Conservation (phyloP, 768 basidiomycete genomes). For the Crepidotus variabilis region DNA sequence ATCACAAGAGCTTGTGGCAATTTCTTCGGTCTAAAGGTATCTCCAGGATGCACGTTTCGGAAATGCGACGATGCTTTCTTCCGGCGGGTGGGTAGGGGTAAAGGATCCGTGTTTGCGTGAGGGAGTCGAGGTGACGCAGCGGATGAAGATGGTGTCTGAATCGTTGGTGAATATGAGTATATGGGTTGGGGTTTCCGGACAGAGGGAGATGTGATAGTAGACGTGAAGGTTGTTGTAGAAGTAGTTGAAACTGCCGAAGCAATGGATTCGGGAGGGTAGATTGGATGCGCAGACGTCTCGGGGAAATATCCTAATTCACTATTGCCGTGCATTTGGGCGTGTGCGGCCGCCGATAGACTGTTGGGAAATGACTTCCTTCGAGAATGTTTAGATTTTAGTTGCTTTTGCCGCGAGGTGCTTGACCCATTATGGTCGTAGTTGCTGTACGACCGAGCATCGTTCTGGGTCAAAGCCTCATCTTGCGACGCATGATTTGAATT, state of each 20-base stretch:
- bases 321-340: constrained; percentile 2
- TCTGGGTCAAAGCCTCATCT: constrained; percentile 14
- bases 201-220: constrained; percentile 11
- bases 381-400: constrained; percentile 15
- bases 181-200: constrained; percentile 15
- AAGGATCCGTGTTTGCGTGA: constrained; percentile 34
- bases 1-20: constrained; percentile 63
- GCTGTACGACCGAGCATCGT: constrained; percentile 7
- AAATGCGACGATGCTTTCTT: constrained; percentile 4
- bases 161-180: constrained; percentile 7
- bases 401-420: constrained; percentile 11
- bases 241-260: not conserved
- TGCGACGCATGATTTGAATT: constrained; percentile 15
- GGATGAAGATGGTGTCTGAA: not conserved
- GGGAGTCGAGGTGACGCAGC: constrained; percentile 4
- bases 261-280: not conserved
- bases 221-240: not conserved
- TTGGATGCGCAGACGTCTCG: constrained; percentile 1
- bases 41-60: not conserved
- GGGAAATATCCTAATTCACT: constrained; percentile 5
- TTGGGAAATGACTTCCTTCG: constrained; percentile 34
- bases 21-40: constrained; percentile 16
- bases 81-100: constrained; percentile 11
- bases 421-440: not conserved
- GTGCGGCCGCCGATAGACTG: constrained; percentile 18